phyloP scores from a whole-genome alignment of 140 eudicot species.

The Bidens hawaiensis region DNA sequence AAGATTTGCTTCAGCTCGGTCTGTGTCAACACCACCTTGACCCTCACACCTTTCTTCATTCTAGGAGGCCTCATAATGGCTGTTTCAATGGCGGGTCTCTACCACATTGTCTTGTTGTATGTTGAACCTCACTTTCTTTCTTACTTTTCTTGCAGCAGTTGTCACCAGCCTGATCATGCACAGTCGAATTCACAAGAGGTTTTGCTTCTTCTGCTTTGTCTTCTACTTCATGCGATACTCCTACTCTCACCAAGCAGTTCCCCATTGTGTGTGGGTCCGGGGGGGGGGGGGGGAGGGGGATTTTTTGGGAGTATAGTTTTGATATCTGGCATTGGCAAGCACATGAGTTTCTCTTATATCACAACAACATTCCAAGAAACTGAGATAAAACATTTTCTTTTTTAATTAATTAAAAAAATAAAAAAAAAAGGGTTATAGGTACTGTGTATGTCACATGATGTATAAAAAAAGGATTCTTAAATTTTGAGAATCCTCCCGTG shows the following conservation, averaged over 20 bases:
- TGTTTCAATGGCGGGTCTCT: constrained; percentile 2
- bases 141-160: constrained; percentile 17
- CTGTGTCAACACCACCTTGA: constrained; percentile 36
- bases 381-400: neutral
- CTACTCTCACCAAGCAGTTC: constrained; percentile 19
- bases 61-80: constrained; percentile 2
- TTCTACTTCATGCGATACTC: constrained; percentile 4
- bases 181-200: constrained; percentile 8
- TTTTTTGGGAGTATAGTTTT: neutral
- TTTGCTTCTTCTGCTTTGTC: constrained; percentile 23
- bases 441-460: neutral
- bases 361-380: constrained; percentile 6
- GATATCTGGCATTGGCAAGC: constrained; percentile 3
- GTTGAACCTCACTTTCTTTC: constrained; percentile 23
- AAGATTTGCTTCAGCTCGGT: constrained; percentile 32
- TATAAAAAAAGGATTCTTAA: too few relatives aligned
- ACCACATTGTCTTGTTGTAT: constrained; percentile 14
- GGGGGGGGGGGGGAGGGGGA: neutral
- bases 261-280: constrained; percentile 24
- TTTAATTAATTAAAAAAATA: too few relatives aligned
- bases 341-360: constrained; percentile 8
- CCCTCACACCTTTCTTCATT: constrained; percentile 26
- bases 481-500: too few relatives aligned
- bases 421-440: neutral
- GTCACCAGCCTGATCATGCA: constrained; percentile 21